Evolutionary conservation across 2,329 filamentous ascomycete species (phyloP), one percentile per base, ranked within the genome.

Genomic region (Trichoderma polysporum): DNA sequence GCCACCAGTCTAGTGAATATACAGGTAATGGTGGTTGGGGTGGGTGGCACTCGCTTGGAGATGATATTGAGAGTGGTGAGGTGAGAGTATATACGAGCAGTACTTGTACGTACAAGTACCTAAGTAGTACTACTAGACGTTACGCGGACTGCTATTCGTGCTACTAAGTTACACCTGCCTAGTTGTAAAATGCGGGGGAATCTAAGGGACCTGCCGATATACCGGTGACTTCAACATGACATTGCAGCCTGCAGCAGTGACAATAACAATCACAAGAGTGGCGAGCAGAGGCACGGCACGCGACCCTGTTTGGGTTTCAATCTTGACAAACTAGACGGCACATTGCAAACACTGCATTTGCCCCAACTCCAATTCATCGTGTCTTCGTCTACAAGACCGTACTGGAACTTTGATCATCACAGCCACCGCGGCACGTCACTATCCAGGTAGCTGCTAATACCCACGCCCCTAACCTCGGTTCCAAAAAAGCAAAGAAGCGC

Each of bases 141-240:
- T 17, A 22, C 22, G 47, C 22, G 12, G 5, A 19, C 12, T 27
- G 7, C 25, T 27, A 25, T 50, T 25, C n/a, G n/a, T n/a, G n/a
- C n/a, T 50, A 27, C 50, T n/a, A n/a, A 31, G 35, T 53, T 49
- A 45, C 47, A 37, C 45, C 29, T 47, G 15, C 33, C 35, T 53
- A 57, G 56, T 54, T 29, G 37, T 22, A 56, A 59, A 67, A 67
- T 67, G 65, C 65, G 65, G 65, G 65, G 65, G 52, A 66, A 67
- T 67, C 65, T 62, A 67, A 19, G 65, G 65, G 65, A 67, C 65
- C 37, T 61, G 65, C 65, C 65, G 64, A 54, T 31, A 35, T 41
- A 58, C 37, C 63, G 22, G 39, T 60, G 41, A 37, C 29, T 49
- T 50, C 19, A 27, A 49, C 31, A 37, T 50, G 58, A 50, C 29